Evolutionary conservation across 305 asterid genomes (phyloP).

Genomic region (Fraxinus xanthoxyloides): DNA sequence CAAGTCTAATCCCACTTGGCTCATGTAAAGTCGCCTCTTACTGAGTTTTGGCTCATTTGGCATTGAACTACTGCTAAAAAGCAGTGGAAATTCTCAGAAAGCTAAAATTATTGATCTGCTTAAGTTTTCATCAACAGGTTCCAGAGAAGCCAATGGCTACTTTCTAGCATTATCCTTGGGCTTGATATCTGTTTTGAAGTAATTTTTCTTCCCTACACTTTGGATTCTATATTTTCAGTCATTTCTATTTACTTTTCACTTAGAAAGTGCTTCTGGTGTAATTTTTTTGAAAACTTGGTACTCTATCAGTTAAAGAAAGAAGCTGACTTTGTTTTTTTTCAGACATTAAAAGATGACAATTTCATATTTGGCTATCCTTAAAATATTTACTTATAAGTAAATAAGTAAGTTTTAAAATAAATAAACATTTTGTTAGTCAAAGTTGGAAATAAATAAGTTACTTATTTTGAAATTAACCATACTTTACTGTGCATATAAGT

Average conservation of each 20-base stretch:
- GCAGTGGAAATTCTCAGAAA: background rate
- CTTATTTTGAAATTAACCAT: background rate
- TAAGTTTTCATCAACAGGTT: slow-evolving; percentile 50
- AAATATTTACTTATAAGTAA: background rate
- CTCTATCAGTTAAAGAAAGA: background rate
- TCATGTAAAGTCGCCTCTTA: slow-evolving; percentile 9
- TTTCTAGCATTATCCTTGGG: slow-evolving; percentile 91
- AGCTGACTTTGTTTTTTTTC: background rate
- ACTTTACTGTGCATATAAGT: background rate
- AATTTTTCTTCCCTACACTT: slow-evolving; percentile 32
- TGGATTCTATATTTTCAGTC: background rate
- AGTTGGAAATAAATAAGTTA: background rate
- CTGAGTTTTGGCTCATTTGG: slow-evolving; percentile 12
- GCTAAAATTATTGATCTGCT: slow-evolving; percentile 21
- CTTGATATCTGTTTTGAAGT: slow-evolving; percentile 79
- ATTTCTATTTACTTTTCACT: slow-evolving; percentile 11
- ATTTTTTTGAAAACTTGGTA: background rate
- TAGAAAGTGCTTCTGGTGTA: slow-evolving; percentile 6
- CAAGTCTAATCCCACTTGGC: background rate
- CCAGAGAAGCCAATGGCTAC: slow-evolving; percentile 65
- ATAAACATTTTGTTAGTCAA: background rate
- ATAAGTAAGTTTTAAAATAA: background rate
- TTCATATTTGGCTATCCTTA: background rate
- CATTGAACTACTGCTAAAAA: slow-evolving; percentile 1
- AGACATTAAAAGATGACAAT: background rate